These are phyloP conservation scores for Alternaria conjuncta DNA, from an alignment of 2,329 filamentous ascomycete species.

Conservation along the genomic window DNA sequence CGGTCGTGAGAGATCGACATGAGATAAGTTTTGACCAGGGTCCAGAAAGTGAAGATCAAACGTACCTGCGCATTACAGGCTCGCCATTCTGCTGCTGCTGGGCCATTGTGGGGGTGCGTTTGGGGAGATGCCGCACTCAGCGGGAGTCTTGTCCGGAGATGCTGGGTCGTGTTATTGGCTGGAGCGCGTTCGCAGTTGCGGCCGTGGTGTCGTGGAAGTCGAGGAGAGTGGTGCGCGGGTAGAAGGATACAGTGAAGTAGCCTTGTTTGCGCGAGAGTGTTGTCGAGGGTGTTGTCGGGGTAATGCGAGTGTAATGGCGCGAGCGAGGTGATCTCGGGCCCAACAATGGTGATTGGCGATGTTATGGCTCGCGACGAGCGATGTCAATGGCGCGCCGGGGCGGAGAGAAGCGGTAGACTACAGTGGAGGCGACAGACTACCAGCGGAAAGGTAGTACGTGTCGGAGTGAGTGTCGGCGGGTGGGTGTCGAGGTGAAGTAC, in stretches of 20 bases:
- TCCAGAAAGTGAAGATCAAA: constrained; percentile 6
- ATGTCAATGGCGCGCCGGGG: constrained; percentile 8
- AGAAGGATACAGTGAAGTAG: constrained; percentile 21
- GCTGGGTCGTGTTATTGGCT: not conserved
- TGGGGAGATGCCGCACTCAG: constrained; percentile 5
- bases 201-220: not conserved
- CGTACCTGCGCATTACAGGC: constrained; percentile 72
- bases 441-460: not conserved
- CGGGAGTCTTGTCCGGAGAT: not conserved
- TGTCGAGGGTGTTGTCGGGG: not conserved
- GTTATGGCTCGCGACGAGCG: constrained; percentile 5
- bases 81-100: constrained; percentile 49
- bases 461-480: not conserved
- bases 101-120: constrained; percentile 39
- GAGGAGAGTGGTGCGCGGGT: not conserved
- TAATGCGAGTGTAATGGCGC: not conserved
- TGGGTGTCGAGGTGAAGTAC: not conserved
- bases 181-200: not conserved
- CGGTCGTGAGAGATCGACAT: not conserved
- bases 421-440: constrained; percentile 9
- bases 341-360: constrained; percentile 10
- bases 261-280: constrained; percentile 1
- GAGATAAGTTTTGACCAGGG: constrained; percentile 5
- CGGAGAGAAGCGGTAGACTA: constrained; percentile 7
- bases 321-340: constrained; percentile 1